These are phyloP conservation scores for Fusarium papillatum DNA, from an alignment of 2,329 filamentous ascomycete genomes.

Conservation along the genomic window DNA sequence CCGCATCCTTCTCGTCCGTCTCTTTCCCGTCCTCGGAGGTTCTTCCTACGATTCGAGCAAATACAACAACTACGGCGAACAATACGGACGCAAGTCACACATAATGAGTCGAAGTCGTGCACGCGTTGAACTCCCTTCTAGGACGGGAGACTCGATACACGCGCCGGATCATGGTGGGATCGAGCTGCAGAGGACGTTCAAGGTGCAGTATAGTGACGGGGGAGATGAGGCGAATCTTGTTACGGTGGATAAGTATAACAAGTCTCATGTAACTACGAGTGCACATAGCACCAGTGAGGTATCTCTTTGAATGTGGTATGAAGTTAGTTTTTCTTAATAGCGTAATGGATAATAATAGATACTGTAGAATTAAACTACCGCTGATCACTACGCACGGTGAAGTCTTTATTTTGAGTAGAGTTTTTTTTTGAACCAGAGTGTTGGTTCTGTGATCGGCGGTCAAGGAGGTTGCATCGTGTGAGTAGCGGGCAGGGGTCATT, in stretches of 20 bases:
- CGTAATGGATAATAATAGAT: slow-evolving; percentile 6
- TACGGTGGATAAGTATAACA: slow-evolving; percentile 14
- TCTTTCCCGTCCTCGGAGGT: slow-evolving; percentile 46
- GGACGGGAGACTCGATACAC: slow-evolving; percentile 28
- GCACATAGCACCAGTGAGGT: slow-evolving; percentile 21
- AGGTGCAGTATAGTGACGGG: slow-evolving; percentile 40
- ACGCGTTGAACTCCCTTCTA: slow-evolving; percentile 35
- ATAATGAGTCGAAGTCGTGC: slow-evolving; percentile 38
- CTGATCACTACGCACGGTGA: slow-evolving; percentile 1
- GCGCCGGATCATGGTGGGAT: slow-evolving; percentile 39
- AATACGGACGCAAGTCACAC: slow-evolving; percentile 37
- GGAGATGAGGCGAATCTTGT: slow-evolving; percentile 40
- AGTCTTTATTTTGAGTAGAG: not conserved
- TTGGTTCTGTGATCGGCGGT: not conserved
- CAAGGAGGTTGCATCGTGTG: not conserved
- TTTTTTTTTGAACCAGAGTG: not conserved
- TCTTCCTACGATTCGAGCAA: slow-evolving; percentile 42
- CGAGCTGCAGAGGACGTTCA: slow-evolving; percentile 40
- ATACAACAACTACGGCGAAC: slow-evolving; percentile 37
- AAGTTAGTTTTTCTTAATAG: not conserved
- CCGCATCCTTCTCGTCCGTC: slow-evolving; percentile 44
- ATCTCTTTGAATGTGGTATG: slow-evolving; percentile 9
- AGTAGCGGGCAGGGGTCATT: not conserved
- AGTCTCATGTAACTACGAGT: slow-evolving; percentile 26
- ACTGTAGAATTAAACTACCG: not conserved